Evolutionary conservation across 2,329 filamentous ascomycete species (phyloP).

Genomic region (Sporothrix mexicana): DNA sequence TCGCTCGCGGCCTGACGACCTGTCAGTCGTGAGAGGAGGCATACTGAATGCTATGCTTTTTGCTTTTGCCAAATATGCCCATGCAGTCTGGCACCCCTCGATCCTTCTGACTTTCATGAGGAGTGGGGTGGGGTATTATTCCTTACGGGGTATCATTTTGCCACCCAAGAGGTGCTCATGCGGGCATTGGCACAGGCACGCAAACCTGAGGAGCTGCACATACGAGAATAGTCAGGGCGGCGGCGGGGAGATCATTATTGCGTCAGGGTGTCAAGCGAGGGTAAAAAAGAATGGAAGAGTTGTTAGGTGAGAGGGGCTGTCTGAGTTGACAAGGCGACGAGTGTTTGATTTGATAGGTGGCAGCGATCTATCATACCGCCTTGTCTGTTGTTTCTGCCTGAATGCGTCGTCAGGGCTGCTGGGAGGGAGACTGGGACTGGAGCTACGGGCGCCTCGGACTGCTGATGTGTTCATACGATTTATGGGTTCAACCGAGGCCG

Average conservation of each 20-base stretch:
- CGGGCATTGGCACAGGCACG: constrained; percentile 3
- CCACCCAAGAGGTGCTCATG: constrained; percentile 19
- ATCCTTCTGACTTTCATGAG: neutral
- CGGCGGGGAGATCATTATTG: neutral
- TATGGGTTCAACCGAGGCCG: neutral
- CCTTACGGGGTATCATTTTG: neutral
- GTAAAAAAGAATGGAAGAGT: neutral
- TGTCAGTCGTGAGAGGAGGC: neutral
- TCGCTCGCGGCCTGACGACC: neutral
- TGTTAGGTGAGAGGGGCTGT: neutral
- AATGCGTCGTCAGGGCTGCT: neutral
- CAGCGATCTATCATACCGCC: neutral
- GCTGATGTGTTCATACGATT: neutral
- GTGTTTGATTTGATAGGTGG: neutral
- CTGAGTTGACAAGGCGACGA: neutral
- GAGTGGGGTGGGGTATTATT: neutral
- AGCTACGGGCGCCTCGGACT: neutral
- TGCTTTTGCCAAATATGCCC: constrained; percentile 10
- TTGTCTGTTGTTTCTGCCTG: constrained; percentile 6
- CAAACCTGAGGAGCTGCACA: neutral
- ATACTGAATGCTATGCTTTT: constrained; percentile 12
- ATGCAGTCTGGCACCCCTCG: neutral
- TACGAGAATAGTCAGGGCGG: neutral
- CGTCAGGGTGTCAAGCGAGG: neutral
- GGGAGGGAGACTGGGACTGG: too few species aligned